Conservation (phyloP, 805 yeast species). For the Dipodascopsis uninucleata region DNA sequence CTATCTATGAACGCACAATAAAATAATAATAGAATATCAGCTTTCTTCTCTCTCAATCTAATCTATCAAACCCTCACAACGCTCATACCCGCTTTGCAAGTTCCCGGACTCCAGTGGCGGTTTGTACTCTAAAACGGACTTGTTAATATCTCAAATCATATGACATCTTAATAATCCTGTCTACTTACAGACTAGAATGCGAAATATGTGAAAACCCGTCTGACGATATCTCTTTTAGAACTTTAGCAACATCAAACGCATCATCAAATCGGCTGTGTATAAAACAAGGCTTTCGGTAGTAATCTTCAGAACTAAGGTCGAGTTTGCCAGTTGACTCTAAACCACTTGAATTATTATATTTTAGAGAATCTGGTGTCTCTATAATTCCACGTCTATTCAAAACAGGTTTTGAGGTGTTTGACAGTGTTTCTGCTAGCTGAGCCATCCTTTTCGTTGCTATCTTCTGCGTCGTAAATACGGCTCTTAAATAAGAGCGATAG, state of each 20-base stretch:
- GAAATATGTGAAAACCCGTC: conserved; percentile 17
- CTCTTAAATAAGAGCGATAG: too few relatives aligned
- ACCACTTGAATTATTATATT: too few relatives aligned
- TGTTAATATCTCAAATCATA: neutral
- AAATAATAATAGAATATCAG: neutral
- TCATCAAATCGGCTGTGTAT: conserved; percentile 25
- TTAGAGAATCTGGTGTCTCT: too few relatives aligned
- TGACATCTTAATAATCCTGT: neutral
- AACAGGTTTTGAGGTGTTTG: too few relatives aligned
- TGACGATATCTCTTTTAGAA: conserved; percentile 14
- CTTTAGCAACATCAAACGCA: conserved; percentile 22
- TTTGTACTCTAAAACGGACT: conserved; percentile 21
- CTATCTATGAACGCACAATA: conserved; percentile 13
- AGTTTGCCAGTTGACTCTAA: neutral
- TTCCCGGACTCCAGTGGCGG: conserved; percentile 34
- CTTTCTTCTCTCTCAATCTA: too few relatives aligned
- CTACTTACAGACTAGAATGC: conserved; percentile 21
- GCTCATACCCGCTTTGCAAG: conserved; percentile 30
- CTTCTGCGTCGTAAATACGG: too few relatives aligned
- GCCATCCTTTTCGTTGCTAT: too few relatives aligned
- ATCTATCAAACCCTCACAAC: too few relatives aligned
- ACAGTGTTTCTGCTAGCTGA: too few relatives aligned
- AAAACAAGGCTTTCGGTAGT: conserved; percentile 22
- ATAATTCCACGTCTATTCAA: too few relatives aligned
- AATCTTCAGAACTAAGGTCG: conserved; percentile 7